These are phyloP conservation scores for Suillus occidentalis DNA, from an alignment of 768 basidiomycete species.

Conservation along the genomic window DNA sequence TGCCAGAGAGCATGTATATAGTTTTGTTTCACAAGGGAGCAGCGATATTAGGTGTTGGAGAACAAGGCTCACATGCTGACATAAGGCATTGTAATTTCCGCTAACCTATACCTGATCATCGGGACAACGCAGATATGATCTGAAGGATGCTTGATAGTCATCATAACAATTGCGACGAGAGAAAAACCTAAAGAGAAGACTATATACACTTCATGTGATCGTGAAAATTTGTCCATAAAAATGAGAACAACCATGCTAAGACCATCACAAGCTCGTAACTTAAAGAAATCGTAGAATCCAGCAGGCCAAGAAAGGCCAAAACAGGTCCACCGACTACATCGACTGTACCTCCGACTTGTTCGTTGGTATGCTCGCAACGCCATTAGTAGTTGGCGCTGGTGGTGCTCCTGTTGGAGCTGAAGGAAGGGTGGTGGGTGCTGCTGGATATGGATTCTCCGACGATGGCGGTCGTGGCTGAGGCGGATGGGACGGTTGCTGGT, in stretches of 20 bases:
- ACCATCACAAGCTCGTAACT: background rate
- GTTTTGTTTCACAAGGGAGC: background rate
- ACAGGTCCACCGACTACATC: conserved; percentile 23
- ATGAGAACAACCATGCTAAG: conserved; percentile 22
- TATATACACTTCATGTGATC: conserved; percentile 30
- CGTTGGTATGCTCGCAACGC: conserved; percentile 36
- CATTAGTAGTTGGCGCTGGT: conserved; percentile 39
- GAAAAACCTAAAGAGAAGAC: conserved; percentile 14
- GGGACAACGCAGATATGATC: background rate
- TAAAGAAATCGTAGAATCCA: conserved; percentile 8
- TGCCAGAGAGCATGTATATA: conserved; percentile 2
- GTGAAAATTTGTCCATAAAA: conserved; percentile 25
- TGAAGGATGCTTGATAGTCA: conserved; percentile 4
- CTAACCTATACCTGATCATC: background rate
- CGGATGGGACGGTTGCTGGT: conserved; percentile 32
- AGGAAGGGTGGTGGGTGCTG: conserved; percentile 35
- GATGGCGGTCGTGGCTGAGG: conserved; percentile 55
- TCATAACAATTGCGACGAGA: conserved; percentile 15
- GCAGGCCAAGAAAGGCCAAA: conserved; percentile 5
- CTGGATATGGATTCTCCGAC: conserved; percentile 57
- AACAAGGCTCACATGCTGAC: conserved; percentile 4
- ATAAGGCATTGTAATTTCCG: background rate
- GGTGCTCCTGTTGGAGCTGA: conserved; percentile 18
- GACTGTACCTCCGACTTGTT: conserved; percentile 46
- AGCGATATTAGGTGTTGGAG: background rate